A percentile compares a stretch with the other conserved stretches of the same genome.
These are phyloP conservation scores for Pseudomassariella vexata DNA, from an alignment of 2,329 filamentous ascomycete species.

Conservation along the genomic window DNA sequence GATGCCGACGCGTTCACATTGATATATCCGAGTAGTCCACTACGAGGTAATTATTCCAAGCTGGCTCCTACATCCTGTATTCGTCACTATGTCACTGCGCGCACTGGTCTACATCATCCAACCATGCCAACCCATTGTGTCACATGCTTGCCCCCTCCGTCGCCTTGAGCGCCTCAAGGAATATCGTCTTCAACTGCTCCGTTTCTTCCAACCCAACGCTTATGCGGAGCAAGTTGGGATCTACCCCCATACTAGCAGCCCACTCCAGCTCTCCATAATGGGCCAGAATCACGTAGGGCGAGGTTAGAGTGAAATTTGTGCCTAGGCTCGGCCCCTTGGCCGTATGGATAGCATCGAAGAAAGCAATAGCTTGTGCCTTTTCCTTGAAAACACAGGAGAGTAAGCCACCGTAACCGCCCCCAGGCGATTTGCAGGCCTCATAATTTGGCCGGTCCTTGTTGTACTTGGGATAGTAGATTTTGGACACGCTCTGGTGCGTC, in stretches of 20 bases:
- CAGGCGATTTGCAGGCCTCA: slow-evolving; percentile 67
- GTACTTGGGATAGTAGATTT: slow-evolving; percentile 82
- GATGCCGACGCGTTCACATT: too few relatives aligned
- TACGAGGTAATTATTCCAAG: too few relatives aligned
- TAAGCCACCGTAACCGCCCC: slow-evolving; percentile 83
- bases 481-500: slow-evolving; percentile 59
- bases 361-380: slow-evolving; percentile 65
- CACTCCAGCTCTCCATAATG: slow-evolving; percentile 92
- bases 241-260: slow-evolving; percentile 76
- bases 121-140: too few relatives aligned
- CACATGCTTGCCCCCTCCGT: slow-evolving; percentile 36
- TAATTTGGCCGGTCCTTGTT: slow-evolving; percentile 66
- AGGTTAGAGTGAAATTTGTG: slow-evolving; percentile 92
- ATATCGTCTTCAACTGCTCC: slow-evolving; percentile 54
- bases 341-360: slow-evolving; percentile 81
- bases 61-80: too few relatives aligned
- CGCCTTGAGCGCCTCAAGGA: slow-evolving; percentile 65
- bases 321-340: slow-evolving; percentile 92
- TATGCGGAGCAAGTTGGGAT: slow-evolving; percentile 73
- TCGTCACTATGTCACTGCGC: too few relatives aligned
- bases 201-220: slow-evolving; percentile 87
- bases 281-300: slow-evolving; percentile 84
- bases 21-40: too few relatives aligned
- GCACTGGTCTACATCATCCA: too few relatives aligned
- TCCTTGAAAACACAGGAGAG: slow-evolving; percentile 77